Percentiles rank a stretch among this genome's conserved stretches.
Evolutionary conservation across 202 grass and related monocot genomes (phyloP).

Genomic region (Zizania palustris): DNA sequence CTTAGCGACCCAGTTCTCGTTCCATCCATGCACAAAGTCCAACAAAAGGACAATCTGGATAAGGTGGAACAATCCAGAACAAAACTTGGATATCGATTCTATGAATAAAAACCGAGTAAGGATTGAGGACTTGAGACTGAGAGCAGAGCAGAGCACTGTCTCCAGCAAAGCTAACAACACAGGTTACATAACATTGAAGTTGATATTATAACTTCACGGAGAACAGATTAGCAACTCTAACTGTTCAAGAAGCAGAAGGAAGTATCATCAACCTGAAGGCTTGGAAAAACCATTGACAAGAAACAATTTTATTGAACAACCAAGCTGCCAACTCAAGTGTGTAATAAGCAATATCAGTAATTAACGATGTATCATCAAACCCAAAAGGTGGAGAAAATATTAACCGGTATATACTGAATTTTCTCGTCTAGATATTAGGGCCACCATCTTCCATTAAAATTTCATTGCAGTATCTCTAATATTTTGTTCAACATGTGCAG

Average conservation of each 20-base stretch:
- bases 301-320: not conserved
- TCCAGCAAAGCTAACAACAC: not conserved
- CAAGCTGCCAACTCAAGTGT: not conserved
- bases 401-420: not conserved
- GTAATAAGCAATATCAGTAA: not conserved
- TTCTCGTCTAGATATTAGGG: not conserved
- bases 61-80: slow-evolving; percentile 90
- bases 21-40: slow-evolving; percentile 97
- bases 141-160: not conserved
- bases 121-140: not conserved
- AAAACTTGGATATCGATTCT: slow-evolving; percentile 95
- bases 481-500: not conserved
- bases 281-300: not conserved
- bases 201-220: not conserved
- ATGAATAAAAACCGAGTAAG: slow-evolving; percentile 46
- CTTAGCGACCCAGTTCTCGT: slow-evolving; percentile 91
- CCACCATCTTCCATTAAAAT: not conserved
- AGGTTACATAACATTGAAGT: not conserved
- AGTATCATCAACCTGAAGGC: not conserved
- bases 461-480: not conserved
- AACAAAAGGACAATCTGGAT: slow-evolving; percentile 96
- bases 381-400: not conserved
- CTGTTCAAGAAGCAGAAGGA: too few relatives aligned
- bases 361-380: not conserved
- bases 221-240: not conserved